Conservation (phyloP, 345 rosid species). For the Eucalyptus curtisii region DNA sequence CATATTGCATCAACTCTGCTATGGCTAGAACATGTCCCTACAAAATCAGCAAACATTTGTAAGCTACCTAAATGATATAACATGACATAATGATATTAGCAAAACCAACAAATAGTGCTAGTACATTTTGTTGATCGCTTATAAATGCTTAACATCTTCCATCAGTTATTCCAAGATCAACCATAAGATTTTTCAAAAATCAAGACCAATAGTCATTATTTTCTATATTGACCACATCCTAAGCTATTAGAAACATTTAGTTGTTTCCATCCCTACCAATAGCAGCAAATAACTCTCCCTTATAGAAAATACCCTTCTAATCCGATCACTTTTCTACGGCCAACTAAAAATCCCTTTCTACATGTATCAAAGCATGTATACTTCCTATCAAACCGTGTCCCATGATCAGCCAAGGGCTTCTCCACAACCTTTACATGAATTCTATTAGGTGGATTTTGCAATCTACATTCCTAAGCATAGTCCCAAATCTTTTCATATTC, state of each 20-base stretch:
- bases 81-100: background rate
- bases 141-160: background rate
- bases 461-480: background rate
- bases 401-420: accelerated
- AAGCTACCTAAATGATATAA: background rate
- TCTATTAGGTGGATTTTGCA: background rate
- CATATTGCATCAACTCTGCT: background rate
- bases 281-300: background rate
- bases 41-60: background rate
- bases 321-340: accelerated
- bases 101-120: background rate
- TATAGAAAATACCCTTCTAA: background rate
- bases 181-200: background rate
- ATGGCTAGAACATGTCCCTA: background rate
- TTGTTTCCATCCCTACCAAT: background rate
- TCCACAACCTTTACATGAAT: background rate
- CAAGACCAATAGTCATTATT: background rate
- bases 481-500: background rate
- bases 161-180: accelerated
- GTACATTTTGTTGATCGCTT: background rate
- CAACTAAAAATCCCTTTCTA: background rate
- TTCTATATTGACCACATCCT: accelerated
- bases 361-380: background rate
- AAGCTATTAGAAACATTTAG: background rate
- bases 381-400: background rate